Conservation (phyloP, 768 basidiomycete genomes). For the Lepiota venenata region DNA sequence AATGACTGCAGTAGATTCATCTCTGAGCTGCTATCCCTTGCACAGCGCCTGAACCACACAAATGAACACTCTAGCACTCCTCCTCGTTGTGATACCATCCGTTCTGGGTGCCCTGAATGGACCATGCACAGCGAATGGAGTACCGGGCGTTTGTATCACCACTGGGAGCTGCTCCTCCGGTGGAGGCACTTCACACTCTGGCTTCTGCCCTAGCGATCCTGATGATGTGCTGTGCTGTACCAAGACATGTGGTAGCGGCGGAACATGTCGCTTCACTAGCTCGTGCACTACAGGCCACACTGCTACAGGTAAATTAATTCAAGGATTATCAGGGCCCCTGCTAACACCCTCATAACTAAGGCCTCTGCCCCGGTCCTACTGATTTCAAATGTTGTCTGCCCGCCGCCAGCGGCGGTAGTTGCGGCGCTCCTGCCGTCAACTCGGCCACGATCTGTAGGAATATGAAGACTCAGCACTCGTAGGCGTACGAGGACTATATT, state of each 20-base stretch:
- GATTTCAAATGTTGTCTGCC: conserved; percentile 25
- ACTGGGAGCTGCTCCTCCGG: conserved; percentile 20
- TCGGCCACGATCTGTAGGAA: no score
- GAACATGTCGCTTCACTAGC: conserved; percentile 22
- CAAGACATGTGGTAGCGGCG: conserved; percentile 23
- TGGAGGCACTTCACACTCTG: conserved; percentile 20
- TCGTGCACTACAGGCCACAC: conserved; percentile 21
- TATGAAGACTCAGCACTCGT: no score
- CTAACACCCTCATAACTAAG: conserved; percentile 7
- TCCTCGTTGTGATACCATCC: conserved; percentile 7
- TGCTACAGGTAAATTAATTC: conserved; percentile 16
- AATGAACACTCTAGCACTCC: neutral
- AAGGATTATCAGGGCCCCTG: neutral
- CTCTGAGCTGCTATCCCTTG: neutral
- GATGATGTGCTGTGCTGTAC: conserved; percentile 24
- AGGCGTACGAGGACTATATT: no score
- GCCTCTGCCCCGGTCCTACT: conserved; percentile 25
- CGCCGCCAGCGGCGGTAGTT: conserved; percentile 5
- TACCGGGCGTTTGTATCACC: conserved; percentile 23
- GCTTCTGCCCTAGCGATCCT: conserved; percentile 26
- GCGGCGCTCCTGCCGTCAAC: conserved; percentile 22
- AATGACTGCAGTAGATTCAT: neutral
- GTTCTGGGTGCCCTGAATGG: conserved; percentile 18
- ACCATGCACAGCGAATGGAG: conserved; percentile 21
- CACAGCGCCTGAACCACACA: no score